phyloP scores from a whole-genome alignment of 2,329 filamentous ascomycete genomes.

The Colletotrichum sp. region DNA sequence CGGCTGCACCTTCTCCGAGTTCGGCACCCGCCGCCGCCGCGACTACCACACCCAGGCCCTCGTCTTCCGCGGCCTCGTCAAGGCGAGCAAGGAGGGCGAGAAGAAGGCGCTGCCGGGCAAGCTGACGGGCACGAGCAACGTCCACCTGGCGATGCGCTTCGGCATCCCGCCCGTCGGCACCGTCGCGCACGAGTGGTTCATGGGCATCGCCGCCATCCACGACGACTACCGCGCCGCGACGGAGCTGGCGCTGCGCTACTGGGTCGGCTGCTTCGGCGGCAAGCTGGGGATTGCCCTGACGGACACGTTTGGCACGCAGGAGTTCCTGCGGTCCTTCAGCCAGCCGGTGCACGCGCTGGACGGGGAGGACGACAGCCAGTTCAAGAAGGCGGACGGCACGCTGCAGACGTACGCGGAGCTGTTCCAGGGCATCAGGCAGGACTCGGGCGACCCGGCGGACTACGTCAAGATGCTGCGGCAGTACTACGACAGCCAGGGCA shows the following conservation, averaged over 20 bases:
- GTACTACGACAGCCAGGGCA: conserved; percentile 79
- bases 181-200: conserved; percentile 97
- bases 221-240: conserved; percentile 86
- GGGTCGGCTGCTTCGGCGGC: conserved; percentile 88
- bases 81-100: conserved; percentile 74
- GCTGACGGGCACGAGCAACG: conserved; percentile 91
- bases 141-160: conserved; percentile 95
- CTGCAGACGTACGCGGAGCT: conserved; percentile 77
- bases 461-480: conserved; percentile 80
- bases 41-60: conserved; percentile 96
- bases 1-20: conserved; percentile 91
- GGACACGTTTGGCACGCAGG: conserved; percentile 92
- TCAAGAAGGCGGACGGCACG: conserved; percentile 39
- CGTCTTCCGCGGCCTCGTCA: conserved; percentile 85
- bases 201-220: conserved; percentile 93
- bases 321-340: conserved; percentile 86
- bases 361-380: conserved; percentile 44
- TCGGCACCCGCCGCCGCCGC: conserved; percentile 85
- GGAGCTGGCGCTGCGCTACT: conserved; percentile 83
- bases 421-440: conserved; percentile 85
- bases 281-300: conserved; percentile 89
- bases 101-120: conserved; percentile 71
- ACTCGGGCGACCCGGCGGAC: conserved; percentile 83
- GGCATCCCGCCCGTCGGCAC: conserved; percentile 86
- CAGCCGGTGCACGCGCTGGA: conserved; percentile 60